Conservation (phyloP, 2,329 filamentous ascomycete genomes). For the Thielaviopsis musarum region DNA sequence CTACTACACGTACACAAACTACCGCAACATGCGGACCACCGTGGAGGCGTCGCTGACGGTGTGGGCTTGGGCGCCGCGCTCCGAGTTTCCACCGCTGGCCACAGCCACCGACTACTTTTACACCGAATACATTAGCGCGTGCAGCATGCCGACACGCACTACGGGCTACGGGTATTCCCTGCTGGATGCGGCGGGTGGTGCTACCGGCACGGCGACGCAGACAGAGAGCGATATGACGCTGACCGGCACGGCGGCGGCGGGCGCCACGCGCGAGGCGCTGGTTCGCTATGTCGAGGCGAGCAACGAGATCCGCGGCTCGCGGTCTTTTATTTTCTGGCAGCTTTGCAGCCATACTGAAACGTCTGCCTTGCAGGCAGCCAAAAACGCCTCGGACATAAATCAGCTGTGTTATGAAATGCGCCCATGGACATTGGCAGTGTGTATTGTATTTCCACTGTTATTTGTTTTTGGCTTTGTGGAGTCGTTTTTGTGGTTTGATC, state of each 20-base stretch:
- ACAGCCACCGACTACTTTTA: not conserved
- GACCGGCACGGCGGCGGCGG: not conserved
- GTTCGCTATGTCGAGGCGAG: not conserved
- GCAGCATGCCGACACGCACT: not conserved
- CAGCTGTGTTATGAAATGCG: not conserved
- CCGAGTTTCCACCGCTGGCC: not conserved
- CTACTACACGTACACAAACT: not conserved
- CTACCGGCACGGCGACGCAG: not conserved
- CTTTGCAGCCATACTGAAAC: not conserved
- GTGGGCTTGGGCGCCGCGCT: not conserved
- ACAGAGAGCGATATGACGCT: not conserved
- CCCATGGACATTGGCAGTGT: constrained; percentile 15
- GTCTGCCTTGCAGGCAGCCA: not conserved
- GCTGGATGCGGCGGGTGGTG: not conserved
- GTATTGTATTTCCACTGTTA: constrained; percentile 16
- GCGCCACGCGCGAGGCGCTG: not conserved
- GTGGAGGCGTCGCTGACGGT: not conserved
- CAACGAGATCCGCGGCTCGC: not conserved
- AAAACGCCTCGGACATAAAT: not conserved
- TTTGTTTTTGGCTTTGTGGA: constrained; percentile 19
- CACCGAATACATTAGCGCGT: not conserved
- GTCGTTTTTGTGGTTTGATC: constrained; percentile 19
- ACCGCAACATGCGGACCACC: not conserved
- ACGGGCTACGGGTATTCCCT: not conserved
- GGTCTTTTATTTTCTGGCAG: not conserved